These are phyloP conservation scores for Dioscorea alata DNA, from an alignment of 106 monocot genomes.

Conservation along the genomic window DNA sequence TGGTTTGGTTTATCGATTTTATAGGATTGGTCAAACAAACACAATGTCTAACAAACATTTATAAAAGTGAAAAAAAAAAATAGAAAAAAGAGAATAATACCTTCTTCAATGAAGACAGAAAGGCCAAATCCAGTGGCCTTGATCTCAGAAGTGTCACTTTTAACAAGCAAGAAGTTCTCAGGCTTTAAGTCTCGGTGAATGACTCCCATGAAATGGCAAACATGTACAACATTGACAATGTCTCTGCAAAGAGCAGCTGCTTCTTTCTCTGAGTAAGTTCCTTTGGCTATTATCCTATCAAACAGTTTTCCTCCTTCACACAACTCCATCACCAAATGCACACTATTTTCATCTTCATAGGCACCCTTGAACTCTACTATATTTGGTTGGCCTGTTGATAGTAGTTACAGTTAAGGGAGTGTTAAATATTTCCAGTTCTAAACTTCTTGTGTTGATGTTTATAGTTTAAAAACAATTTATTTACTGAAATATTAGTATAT, in stretches of 20 bases:
- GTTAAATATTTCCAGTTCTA: no score
- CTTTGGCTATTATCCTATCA: conserved; percentile 55
- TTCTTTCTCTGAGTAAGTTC: conserved; percentile 46
- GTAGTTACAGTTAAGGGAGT: no score
- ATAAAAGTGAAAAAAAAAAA: no score
- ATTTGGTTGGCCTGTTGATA: conserved; percentile 39
- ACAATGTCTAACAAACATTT: no score
- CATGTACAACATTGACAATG: conserved; percentile 57
- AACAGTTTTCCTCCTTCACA: conserved; percentile 77
- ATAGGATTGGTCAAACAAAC: no score
- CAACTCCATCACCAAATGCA: conserved; percentile 70
- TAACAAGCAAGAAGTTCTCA: conserved; percentile 59
- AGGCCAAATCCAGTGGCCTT: conserved; percentile 71
- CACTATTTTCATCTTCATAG: conserved; percentile 43
- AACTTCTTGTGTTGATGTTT: no score
- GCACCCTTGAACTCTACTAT: conserved; percentile 65
- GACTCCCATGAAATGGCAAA: conserved; percentile 84
- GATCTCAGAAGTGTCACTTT: conserved; percentile 33
- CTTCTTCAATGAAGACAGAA: conserved; percentile 71
- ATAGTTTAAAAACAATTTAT: no score
- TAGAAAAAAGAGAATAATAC: conserved; percentile 6
- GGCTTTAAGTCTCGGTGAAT: conserved; percentile 69
- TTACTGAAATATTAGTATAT: no score
- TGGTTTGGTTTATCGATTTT: no score
- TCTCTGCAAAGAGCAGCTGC: conserved; percentile 41